Conservation (phyloP, 2,329 filamentous ascomycete species). For the Diaporthe ampelina region DNA sequence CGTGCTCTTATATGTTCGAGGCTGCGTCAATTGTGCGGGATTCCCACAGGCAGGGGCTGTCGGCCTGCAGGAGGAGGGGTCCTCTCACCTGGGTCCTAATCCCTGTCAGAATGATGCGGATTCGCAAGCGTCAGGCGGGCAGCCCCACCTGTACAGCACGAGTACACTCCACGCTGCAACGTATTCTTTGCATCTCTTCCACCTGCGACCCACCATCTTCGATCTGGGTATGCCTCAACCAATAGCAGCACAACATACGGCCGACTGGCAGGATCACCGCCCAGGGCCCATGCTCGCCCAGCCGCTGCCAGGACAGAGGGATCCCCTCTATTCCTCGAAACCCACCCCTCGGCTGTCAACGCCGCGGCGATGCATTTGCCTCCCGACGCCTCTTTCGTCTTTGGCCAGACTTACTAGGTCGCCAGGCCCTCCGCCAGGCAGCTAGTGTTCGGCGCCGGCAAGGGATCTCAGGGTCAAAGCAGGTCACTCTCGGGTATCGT, state of each 20-base stretch:
- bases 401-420: too few relatives aligned
- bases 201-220: neutral
- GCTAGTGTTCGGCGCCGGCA: neutral
- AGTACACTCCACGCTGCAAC: neutral
- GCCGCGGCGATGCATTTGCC: constrained; percentile 2
- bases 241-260: neutral
- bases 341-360: neutral
- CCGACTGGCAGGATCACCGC: constrained; percentile 9
- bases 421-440: neutral
- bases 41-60: neutral
- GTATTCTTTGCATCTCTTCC: neutral
- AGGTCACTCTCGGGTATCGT: neutral
- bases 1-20: constrained; percentile 32
- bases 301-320: constrained; percentile 9
- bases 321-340: too few relatives aligned
- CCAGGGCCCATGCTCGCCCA: constrained; percentile 21
- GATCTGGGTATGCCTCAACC: constrained; percentile 4
- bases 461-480: constrained; percentile 3
- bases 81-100: neutral
- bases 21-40: constrained; percentile 29
- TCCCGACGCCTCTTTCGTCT: constrained; percentile 19
- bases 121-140: constrained; percentile 23
- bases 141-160: constrained; percentile 1
- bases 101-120: constrained; percentile 16
- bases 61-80: neutral